Evolutionary conservation across 192 early-diverging fungal species (phyloP).

Genomic region (Allomyces arbusculus): DNA sequence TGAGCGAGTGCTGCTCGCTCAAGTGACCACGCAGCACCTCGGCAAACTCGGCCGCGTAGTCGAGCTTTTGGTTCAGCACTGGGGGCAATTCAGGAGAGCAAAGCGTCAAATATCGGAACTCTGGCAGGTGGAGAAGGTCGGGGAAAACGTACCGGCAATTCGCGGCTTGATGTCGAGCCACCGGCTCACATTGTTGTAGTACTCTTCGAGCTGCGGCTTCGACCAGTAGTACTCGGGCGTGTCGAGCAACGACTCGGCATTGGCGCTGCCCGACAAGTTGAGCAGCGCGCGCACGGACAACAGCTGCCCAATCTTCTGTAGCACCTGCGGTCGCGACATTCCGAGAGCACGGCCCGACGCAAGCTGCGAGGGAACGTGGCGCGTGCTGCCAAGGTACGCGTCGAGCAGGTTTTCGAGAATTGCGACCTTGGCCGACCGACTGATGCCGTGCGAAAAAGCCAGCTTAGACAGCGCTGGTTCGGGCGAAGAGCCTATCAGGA

Average conservation of each 20-base stretch:
- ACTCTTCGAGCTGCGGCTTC: slow-evolving; percentile 22
- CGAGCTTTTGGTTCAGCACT: slow-evolving; percentile 42
- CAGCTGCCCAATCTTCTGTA: slow-evolving; percentile 28
- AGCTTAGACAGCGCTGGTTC: slow-evolving; percentile 22
- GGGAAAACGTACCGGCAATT: slow-evolving; percentile 8
- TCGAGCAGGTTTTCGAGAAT: slow-evolving; percentile 30
- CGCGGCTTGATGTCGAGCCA: slow-evolving; percentile 34
- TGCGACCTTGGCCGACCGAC: slow-evolving; percentile 29
- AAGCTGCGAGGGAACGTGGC: slow-evolving; percentile 23
- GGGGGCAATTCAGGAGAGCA: too few species aligned
- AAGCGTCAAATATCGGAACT: too few species aligned
- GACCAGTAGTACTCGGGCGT: slow-evolving; percentile 41
- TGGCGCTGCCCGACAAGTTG: slow-evolving; percentile 15
- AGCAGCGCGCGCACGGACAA: slow-evolving; percentile 25
- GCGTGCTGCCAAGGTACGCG: slow-evolving; percentile 19
- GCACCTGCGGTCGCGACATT: slow-evolving; percentile 17
- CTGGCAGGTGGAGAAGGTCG: background rate
- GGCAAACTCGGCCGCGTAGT: slow-evolving; percentile 41
- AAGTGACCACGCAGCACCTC: slow-evolving; percentile 28
- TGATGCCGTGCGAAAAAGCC: slow-evolving; percentile 35
- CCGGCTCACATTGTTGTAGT: slow-evolving; percentile 19
- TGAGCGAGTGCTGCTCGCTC: slow-evolving; percentile 25
- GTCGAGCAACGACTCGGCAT: slow-evolving; percentile 32
- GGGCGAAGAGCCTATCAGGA: slow-evolving; percentile 24
- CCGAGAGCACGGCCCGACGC: slow-evolving; percentile 22